These are phyloP conservation scores for Schrenkiella parvula DNA, from an alignment of 345 rosid genomes.

Conservation along the genomic window DNA sequence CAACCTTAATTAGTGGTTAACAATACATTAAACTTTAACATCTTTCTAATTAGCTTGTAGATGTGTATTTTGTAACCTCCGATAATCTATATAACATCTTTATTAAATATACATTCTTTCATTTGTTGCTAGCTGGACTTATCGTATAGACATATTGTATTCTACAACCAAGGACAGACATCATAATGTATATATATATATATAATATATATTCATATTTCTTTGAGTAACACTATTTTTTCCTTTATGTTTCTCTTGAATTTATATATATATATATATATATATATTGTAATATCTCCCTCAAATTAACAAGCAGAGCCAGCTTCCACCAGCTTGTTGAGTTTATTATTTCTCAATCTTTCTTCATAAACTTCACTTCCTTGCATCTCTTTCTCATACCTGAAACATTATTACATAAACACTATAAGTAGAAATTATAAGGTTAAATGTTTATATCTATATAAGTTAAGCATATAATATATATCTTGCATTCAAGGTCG, in stretches of 20 bases:
- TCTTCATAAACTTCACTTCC: slow-evolving; percentile 53
- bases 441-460: not conserved
- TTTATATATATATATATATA: not conserved
- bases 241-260: not conserved
- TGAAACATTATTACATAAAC: not conserved
- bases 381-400: slow-evolving; percentile 53
- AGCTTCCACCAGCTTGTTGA: slow-evolving; percentile 62
- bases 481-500: not conserved
- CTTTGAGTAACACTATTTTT: not conserved
- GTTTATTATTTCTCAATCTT: slow-evolving; percentile 62
- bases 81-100: not conserved
- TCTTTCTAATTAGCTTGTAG: not conserved
- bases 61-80: not conserved
- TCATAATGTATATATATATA: not conserved
- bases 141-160: not conserved
- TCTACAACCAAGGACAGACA: not conserved
- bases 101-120: not conserved
- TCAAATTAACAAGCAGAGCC: slow-evolving; percentile 40
- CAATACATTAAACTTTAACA: not conserved
- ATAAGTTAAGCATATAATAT: not conserved
- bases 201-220: not conserved
- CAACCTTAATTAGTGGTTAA: not conserved
- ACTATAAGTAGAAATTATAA: not conserved
- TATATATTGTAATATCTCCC: not conserved
- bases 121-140: not conserved